Conservation (phyloP, 805 yeast species). For the Starmerella tilneyi region DNA sequence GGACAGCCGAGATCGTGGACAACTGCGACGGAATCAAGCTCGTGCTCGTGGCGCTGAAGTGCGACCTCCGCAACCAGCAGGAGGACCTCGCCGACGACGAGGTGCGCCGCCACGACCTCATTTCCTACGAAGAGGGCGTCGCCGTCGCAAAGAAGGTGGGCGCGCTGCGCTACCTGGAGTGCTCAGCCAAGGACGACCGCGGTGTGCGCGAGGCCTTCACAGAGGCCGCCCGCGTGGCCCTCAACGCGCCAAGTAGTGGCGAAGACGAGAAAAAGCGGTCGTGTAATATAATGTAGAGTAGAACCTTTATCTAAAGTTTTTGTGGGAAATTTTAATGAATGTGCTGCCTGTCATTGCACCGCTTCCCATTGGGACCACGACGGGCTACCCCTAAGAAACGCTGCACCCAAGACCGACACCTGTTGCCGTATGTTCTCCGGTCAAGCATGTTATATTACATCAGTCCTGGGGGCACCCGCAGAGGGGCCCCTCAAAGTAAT, state of each 20-base stretch:
- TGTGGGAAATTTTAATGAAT: background rate
- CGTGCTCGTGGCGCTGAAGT: constrained; percentile 86
- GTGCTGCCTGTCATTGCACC: constrained; percentile 26
- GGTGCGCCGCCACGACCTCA: constrained; percentile 36
- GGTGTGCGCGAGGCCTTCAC: constrained; percentile 99
- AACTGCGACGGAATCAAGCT: constrained; percentile 94
- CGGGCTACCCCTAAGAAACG: constrained; percentile 26
- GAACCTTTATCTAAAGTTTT: background rate
- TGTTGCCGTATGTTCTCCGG: constrained; percentile 24
- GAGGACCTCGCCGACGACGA: constrained; percentile 35
- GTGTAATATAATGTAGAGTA: constrained; percentile 21
- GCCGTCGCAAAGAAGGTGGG: constrained; percentile 87
- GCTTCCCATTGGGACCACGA: constrained; percentile 25
- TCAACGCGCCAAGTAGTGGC: constrained; percentile 69
- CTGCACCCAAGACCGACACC: constrained; percentile 27
- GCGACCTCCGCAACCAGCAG: constrained; percentile 73
- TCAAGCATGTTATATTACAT: constrained; percentile 20
- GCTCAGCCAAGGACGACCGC: constrained; percentile 90
- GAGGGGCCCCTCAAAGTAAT: constrained; percentile 25
- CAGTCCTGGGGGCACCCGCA: constrained; percentile 25
- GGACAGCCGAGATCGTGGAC: constrained; percentile 96
- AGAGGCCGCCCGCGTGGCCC: constrained; percentile 95
- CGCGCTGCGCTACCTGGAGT: constrained; percentile 87
- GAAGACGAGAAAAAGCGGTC: constrained; percentile 28
- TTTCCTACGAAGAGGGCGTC: constrained; percentile 86